Conservation (phyloP, 1,284 basidiomycete genomes). For the Heterobasidion occidentale region DNA sequence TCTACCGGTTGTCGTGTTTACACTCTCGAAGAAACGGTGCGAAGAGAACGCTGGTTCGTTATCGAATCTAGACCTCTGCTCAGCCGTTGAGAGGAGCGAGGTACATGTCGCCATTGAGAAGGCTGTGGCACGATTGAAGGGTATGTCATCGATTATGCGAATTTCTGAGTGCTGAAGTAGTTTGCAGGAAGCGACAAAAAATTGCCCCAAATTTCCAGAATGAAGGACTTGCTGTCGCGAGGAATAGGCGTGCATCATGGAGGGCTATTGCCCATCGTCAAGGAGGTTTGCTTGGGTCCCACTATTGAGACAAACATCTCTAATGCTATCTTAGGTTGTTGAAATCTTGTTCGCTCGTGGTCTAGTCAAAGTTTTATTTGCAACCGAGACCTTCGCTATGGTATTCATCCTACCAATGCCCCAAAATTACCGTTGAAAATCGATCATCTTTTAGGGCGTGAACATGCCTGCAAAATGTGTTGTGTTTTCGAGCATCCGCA, state of each 20-base stretch:
- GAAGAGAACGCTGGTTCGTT: conserved; percentile 94
- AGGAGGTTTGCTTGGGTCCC: conserved; percentile 58
- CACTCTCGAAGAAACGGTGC: conserved; percentile 94
- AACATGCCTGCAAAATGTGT: conserved; percentile 99
- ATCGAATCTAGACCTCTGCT: conserved; percentile 84
- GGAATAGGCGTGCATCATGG: conserved; percentile 99
- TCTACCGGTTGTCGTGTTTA: conserved; percentile 94
- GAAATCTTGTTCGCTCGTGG: conserved; percentile 96
- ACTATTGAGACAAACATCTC: neutral
- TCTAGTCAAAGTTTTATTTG: conserved; percentile 94
- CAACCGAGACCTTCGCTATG: conserved; percentile 99
- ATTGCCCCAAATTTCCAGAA: conserved; percentile 91
- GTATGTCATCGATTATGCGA: conserved; percentile 30
- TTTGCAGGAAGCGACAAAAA: conserved; percentile 69
- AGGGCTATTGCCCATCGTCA: conserved; percentile 93
- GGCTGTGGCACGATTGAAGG: conserved; percentile 86
- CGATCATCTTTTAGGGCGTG: conserved; percentile 61
- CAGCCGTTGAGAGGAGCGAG: conserved; percentile 89
- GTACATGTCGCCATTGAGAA: conserved; percentile 93
- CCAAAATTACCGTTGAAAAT: neutral
- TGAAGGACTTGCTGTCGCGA: conserved; percentile 85
- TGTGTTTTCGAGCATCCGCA: conserved; percentile 92
- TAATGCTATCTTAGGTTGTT: conserved; percentile 60
- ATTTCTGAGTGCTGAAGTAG: neutral
- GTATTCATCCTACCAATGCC: conserved; percentile 30